These are phyloP conservation scores for Arctostaphylos glauca DNA, from an alignment of 148 eudicot species.

Conservation along the genomic window DNA sequence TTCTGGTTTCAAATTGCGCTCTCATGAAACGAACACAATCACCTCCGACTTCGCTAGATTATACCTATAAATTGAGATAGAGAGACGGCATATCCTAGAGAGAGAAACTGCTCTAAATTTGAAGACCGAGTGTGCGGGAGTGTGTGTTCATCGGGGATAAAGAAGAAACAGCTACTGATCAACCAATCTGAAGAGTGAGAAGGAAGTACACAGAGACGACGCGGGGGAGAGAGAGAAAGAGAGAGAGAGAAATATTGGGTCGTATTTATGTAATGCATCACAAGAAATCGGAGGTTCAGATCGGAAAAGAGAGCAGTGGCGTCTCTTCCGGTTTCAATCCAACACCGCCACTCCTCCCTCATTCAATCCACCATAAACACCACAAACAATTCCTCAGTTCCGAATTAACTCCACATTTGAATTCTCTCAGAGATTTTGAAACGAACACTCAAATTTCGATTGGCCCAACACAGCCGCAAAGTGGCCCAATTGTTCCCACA, in stretches of 20 bases:
- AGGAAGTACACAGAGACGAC: background rate
- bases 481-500: slow-evolving; percentile 35
- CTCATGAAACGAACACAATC: background rate
- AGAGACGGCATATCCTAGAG: background rate
- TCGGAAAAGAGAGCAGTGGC: slow-evolving; percentile 96
- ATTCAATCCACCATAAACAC: slow-evolving; percentile 53
- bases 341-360: slow-evolving; percentile 47
- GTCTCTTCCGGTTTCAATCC: slow-evolving; percentile 98
- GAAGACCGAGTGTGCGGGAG: background rate
- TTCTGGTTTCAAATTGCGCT: background rate
- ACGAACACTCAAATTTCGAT: slow-evolving; percentile 29
- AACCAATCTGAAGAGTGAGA: background rate
- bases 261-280: slow-evolving; percentile 83
- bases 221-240: background rate
- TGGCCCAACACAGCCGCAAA: slow-evolving; percentile 25
- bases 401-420: slow-evolving; percentile 11
- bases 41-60: background rate
- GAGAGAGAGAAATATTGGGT: background rate
- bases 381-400: slow-evolving; percentile 27
- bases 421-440: background rate
- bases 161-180: background rate
- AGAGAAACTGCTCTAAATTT: background rate
- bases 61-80: background rate
- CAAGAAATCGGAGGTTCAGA: slow-evolving; percentile 82
- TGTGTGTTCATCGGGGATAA: background rate